Percentiles rank a stretch among this genome's conserved stretches.
Evolutionary conservation across 345 rosid species (phyloP).

Genomic region (Hirschfeldia incana): DNA sequence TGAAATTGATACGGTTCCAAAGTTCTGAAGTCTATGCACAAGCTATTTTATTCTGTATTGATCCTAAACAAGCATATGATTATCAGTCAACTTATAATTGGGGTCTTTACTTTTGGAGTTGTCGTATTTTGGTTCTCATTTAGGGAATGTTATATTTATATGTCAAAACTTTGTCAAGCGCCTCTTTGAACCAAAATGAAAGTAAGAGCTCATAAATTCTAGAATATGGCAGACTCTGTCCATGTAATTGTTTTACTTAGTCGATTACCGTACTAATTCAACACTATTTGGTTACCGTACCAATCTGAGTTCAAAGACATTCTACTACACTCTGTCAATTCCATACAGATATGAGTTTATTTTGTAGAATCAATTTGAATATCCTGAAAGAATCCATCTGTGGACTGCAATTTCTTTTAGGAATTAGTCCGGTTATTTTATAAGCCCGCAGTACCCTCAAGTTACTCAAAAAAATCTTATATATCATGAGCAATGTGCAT

Average conservation of each 20-base stretch:
- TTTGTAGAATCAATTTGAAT: no score
- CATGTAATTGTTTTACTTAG: background rate
- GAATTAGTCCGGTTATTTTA: no score
- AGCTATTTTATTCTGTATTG: background rate
- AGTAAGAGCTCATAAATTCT: background rate
- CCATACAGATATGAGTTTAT: no score
- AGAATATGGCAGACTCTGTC: background rate
- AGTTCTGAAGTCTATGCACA: conserved; percentile 5
- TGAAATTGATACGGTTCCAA: conserved; percentile 22
- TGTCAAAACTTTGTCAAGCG: background rate
- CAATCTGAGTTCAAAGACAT: no score
- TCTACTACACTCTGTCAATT: no score
- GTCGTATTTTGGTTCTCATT: background rate
- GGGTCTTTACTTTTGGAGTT: conserved; percentile 12
- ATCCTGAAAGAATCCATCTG: no score
- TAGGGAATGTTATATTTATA: background rate
- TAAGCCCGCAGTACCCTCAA: no score
- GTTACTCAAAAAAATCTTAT: no score
- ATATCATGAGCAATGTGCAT: background rate
- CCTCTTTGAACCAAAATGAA: background rate
- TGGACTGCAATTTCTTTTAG: no score
- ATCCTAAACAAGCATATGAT: background rate
- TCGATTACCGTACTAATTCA: background rate
- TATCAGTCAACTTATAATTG: background rate
- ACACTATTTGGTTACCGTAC: background rate